Evolutionary conservation across 192 early-diverging fungal genomes (phyloP).

Genomic region (Coemansia sp.): DNA sequence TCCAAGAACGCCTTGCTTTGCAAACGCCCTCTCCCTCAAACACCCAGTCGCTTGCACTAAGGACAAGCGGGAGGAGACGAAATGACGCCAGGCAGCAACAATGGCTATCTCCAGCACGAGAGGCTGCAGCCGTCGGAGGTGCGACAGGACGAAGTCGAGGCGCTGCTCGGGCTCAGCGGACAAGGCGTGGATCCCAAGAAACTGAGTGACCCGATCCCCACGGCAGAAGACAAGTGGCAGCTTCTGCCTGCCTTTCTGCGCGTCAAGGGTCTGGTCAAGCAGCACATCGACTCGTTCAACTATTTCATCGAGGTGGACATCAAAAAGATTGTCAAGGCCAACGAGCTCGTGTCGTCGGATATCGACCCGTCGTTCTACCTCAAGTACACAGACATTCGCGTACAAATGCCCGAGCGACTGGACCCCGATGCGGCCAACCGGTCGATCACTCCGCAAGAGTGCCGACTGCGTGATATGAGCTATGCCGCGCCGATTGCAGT

Average conservation of each 20-base stretch:
- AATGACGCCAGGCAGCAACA: conserved; percentile 16
- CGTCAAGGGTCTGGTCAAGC: conserved; percentile 96
- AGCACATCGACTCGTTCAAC: conserved; percentile 99
- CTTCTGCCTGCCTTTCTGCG: conserved; percentile 95
- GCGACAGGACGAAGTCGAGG: conserved; percentile 11
- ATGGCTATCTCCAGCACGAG: conserved; percentile 13
- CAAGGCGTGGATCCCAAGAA: not conserved
- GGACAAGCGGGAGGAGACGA: too few relatives aligned
- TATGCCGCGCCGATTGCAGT: conserved; percentile 91
- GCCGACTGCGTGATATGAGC: conserved; percentile 91
- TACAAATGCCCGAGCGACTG: conserved; percentile 73
- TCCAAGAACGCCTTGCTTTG: too few relatives aligned
- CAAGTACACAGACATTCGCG: conserved; percentile 86
- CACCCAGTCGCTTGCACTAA: too few relatives aligned
- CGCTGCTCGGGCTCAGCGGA: conserved; percentile 12
- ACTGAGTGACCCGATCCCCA: conserved; percentile 43
- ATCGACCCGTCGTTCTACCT: conserved; percentile 91
- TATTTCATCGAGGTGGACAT: conserved; percentile 96
- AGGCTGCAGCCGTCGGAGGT: conserved; percentile 14
- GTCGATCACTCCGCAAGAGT: conserved; percentile 90
- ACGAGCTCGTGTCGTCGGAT: conserved; percentile 85
- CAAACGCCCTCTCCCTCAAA: too few relatives aligned
- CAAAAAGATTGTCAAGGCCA: conserved; percentile 91
- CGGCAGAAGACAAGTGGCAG: conserved; percentile 90
- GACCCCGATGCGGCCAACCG: conserved; percentile 70